Conservation (phyloP, 257 asterid species). For the Penstemon davidsonii region DNA sequence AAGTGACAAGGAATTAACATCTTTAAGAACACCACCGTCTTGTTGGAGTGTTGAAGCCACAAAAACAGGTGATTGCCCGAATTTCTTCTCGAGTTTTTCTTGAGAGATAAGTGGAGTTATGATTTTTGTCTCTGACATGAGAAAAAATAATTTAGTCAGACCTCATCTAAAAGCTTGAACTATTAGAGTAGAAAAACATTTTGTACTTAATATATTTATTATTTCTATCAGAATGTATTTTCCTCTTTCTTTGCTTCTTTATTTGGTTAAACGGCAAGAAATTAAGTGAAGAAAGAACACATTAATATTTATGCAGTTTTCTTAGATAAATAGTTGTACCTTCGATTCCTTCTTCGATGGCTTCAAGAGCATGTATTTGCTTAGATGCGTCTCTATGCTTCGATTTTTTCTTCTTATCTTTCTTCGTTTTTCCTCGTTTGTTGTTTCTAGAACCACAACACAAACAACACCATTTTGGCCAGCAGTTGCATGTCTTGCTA, state of each 20-base stretch:
- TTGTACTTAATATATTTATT: too few species aligned
- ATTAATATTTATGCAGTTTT: background rate
- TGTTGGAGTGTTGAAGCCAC: conserved; percentile 71
- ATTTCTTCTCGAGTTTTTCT: conserved; percentile 74
- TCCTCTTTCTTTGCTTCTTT: background rate
- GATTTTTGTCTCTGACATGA: conserved; percentile 43
- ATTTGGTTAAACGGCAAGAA: background rate
- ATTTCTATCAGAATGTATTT: too few species aligned
- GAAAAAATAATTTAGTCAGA: conserved; percentile 4
- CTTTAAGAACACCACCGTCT: conserved; percentile 60
- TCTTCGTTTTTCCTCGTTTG: conserved; percentile 60
- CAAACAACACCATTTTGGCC: conserved; percentile 78
- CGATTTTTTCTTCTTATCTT: conserved; percentile 50
- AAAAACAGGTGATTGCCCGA: conserved; percentile 82
- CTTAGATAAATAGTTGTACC: conserved; percentile 35
- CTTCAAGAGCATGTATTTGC: conserved; percentile 91
- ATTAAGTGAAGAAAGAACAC: background rate
- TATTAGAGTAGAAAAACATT: too few species aligned
- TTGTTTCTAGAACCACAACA: conserved; percentile 62
- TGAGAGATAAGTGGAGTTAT: conserved; percentile 43
- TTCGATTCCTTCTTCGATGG: conserved; percentile 79
- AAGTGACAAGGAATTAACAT: conserved; percentile 45
- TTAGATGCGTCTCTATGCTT: conserved; percentile 82
- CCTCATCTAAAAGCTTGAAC: too few species aligned
- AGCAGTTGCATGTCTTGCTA: conserved; percentile 88